These are phyloP conservation scores for Myxozyma vanderwaltii DNA, from an alignment of 805 yeast species.

Conservation along the genomic window DNA sequence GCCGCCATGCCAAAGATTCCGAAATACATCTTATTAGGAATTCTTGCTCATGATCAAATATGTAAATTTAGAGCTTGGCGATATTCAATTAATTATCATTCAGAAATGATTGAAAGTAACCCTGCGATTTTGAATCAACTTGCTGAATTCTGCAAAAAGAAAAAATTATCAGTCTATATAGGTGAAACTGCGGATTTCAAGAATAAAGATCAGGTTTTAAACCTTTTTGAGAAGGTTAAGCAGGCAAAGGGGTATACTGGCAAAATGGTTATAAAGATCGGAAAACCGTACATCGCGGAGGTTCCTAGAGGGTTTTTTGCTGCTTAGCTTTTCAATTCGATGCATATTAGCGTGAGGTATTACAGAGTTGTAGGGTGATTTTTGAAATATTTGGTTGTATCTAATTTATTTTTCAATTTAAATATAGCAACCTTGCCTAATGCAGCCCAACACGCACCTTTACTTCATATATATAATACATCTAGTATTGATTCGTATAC, in stretches of 20 bases:
- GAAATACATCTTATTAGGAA: slow-evolving; percentile 9
- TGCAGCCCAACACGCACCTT: too few relatives aligned
- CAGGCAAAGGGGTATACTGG: slow-evolving; percentile 31
- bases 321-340: too few relatives aligned
- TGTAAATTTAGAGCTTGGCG: slow-evolving; percentile 6
- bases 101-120: not conserved
- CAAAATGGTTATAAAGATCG: slow-evolving; percentile 28
- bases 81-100: not conserved
- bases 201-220: slow-evolving; percentile 21
- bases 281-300: not conserved
- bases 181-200: slow-evolving; percentile 18
- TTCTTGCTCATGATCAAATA: slow-evolving; percentile 9
- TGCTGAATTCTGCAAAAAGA: slow-evolving; percentile 21
- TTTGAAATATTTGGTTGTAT: too few relatives aligned
- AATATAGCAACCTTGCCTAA: too few relatives aligned
- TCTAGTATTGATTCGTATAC: too few relatives aligned
- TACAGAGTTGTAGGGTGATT: too few relatives aligned
- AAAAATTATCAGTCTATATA: slow-evolving; percentile 29
- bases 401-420: too few relatives aligned
- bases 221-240: slow-evolving; percentile 19
- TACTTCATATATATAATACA: too few relatives aligned
- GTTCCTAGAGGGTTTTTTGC: slow-evolving; percentile 12
- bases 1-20: slow-evolving; percentile 24
- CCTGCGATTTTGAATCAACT: not conserved
- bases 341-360: too few relatives aligned